Evolutionary conservation across 345 rosid species (phyloP).

Genomic region (Heritiera fomes): DNA sequence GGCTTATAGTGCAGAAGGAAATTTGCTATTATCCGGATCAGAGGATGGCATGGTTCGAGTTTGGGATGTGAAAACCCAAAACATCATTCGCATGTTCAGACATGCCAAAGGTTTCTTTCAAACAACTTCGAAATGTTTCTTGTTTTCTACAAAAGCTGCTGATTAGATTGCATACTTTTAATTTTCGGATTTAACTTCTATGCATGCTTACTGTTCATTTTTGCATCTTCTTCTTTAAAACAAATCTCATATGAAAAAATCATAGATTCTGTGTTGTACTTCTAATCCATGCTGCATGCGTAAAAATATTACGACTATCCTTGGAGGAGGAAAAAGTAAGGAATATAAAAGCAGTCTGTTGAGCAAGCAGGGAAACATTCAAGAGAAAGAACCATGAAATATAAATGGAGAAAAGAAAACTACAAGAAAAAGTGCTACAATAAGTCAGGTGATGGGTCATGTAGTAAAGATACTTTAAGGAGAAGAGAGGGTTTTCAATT

Average conservation of each 20-base stretch:
- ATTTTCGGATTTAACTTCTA: neutral
- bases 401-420: neutral
- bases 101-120: constrained; percentile 60
- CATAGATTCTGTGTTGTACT: neutral
- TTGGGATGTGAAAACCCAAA: constrained; percentile 57
- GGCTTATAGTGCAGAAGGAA: constrained; percentile 54
- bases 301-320: neutral
- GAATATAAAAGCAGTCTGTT: neutral
- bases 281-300: neutral
- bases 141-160: neutral
- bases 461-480: constrained; percentile 43
- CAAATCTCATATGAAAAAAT: neutral
- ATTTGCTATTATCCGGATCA: constrained; percentile 71
- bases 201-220: neutral
- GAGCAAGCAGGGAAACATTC: constrained; percentile 8
- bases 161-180: neutral
- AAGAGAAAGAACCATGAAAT: neutral
- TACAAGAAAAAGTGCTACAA: neutral
- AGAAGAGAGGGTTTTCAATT: neutral
- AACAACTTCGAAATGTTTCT: neutral
- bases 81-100: constrained; percentile 49
- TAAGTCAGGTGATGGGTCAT: constrained; percentile 27
- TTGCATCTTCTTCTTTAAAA: neutral
- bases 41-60: constrained; percentile 75
- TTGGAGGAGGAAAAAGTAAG: neutral